phyloP scores from a whole-genome alignment of 495 filamentous ascomycete genomes.

The Penicillium cosmopolitanum region DNA sequence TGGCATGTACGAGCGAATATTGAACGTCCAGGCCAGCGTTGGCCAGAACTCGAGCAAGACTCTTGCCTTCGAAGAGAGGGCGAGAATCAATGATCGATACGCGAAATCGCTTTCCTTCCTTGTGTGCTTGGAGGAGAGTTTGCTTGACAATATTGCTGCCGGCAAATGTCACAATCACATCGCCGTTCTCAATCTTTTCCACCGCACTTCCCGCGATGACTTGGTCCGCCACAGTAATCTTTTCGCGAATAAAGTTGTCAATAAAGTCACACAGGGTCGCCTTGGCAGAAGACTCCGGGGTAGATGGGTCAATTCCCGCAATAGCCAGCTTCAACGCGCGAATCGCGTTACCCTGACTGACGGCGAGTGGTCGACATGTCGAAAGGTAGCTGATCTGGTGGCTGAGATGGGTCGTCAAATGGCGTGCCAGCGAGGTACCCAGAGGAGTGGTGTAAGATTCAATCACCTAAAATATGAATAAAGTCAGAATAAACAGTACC shows the following conservation, averaged over 20 bases:
- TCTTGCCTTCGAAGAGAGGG: constrained; percentile 79
- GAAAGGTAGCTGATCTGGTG: constrained; percentile 94
- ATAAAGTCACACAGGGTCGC: constrained; percentile 74
- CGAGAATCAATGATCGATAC: constrained; percentile 86
- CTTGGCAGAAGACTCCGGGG: constrained; percentile 79
- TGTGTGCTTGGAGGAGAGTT: constrained; percentile 72
- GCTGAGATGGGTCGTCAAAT: constrained; percentile 90
- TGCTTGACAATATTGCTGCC: constrained; percentile 83
- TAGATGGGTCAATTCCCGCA: constrained; percentile 79
- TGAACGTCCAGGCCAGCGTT: constrained; percentile 71
- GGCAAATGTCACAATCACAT: constrained; percentile 88
- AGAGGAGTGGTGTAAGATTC: constrained; percentile 87
- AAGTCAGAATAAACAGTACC: constrained; percentile 3
- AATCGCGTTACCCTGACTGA: constrained; percentile 95
- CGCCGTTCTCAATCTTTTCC: constrained; percentile 74
- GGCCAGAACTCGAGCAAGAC: constrained; percentile 68
- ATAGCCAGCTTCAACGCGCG: constrained; percentile 90
- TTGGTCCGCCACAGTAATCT: constrained; percentile 82
- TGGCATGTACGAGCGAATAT: constrained; percentile 77
- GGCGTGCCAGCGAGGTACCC: constrained; percentile 79
- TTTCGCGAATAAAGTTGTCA: constrained; percentile 87
- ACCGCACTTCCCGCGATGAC: constrained; percentile 78
- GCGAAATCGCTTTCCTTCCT: constrained; percentile 70
- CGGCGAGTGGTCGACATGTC: constrained; percentile 88
- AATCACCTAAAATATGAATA: constrained; percentile 65